These are phyloP conservation scores for Elsinoe necatrix DNA, from an alignment of 2,329 filamentous ascomycete species.

Conservation along the genomic window DNA sequence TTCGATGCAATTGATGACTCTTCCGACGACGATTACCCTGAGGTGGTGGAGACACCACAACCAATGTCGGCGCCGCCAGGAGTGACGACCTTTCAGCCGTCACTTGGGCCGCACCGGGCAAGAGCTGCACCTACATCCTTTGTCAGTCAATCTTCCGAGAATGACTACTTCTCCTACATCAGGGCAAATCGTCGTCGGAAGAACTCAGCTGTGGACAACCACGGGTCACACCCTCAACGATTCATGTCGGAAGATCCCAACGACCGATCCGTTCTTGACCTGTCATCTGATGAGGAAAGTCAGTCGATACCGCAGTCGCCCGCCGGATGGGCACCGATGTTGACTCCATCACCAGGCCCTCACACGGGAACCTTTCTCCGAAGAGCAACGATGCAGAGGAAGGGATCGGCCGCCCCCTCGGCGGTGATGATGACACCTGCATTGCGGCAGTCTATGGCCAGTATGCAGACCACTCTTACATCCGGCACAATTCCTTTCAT, in stretches of 20 bases:
- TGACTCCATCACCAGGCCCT: slow-evolving; percentile 11
- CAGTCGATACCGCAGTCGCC: slow-evolving; percentile 15
- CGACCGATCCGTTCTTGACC: slow-evolving; percentile 16
- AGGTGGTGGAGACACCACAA: slow-evolving; percentile 15
- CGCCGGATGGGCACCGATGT: slow-evolving; percentile 16
- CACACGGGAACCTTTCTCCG: slow-evolving; percentile 9
- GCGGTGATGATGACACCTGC: slow-evolving; percentile 7
- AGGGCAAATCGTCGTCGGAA: slow-evolving; percentile 13
- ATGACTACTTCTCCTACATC: slow-evolving; percentile 18
- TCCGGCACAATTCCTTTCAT: slow-evolving; percentile 25
- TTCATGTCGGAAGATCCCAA: slow-evolving; percentile 9
- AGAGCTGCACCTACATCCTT: slow-evolving; percentile 18
- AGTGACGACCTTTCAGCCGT: slow-evolving; percentile 17
- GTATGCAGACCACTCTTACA: slow-evolving; percentile 22
- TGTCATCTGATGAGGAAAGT: slow-evolving; percentile 28
- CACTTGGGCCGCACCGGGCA: slow-evolving; percentile 18
- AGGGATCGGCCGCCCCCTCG: slow-evolving; percentile 10
- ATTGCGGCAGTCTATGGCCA: slow-evolving; percentile 17
- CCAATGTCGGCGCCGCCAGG: slow-evolving; percentile 14
- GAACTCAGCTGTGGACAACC: slow-evolving; percentile 13
- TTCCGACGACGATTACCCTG: slow-evolving; percentile 18
- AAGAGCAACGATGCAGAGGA: slow-evolving; percentile 14
- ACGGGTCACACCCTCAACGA: slow-evolving; percentile 1
- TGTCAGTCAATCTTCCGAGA: slow-evolving; percentile 15
- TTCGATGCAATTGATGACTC: slow-evolving; percentile 38